Evolutionary conservation across 768 basidiomycete genomes (phyloP).

Genomic region (Phaffia australis): DNA sequence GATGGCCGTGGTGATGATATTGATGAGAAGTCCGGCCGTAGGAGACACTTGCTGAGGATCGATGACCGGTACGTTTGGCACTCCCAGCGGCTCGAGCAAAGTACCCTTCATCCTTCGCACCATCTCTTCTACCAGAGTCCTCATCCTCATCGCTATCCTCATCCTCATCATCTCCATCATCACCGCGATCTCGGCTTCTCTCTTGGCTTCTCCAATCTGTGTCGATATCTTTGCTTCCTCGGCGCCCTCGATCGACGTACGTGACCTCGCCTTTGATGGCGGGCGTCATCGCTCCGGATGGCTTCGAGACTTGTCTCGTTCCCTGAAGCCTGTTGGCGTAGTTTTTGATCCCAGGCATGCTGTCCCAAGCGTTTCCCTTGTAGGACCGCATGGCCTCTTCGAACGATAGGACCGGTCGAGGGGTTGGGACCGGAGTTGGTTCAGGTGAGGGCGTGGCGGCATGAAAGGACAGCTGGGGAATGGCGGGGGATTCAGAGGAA

Average conservation of each 20-base stretch:
- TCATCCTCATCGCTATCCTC: slow-evolving; percentile 20
- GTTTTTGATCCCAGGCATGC: slow-evolving; percentile 62
- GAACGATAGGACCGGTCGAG: slow-evolving; percentile 30
- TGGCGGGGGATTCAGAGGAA: not conserved
- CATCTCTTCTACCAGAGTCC: not conserved
- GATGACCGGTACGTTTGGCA: not conserved
- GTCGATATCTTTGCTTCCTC: slow-evolving; percentile 27
- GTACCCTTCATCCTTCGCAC: slow-evolving; percentile 5
- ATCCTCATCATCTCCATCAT: slow-evolving; percentile 50
- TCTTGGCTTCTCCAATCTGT: slow-evolving; percentile 42
- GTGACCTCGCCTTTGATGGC: slow-evolving; percentile 13
- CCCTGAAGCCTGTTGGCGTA: slow-evolving; percentile 46
- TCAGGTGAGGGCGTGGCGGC: slow-evolving; percentile 17
- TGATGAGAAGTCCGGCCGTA: not conserved
- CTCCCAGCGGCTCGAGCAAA: slow-evolving; percentile 1
- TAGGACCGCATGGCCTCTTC: slow-evolving; percentile 36
- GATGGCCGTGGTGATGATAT: not conserved
- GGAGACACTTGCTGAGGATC: not conserved
- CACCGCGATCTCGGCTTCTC: slow-evolving; percentile 67
- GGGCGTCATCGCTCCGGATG: slow-evolving; percentile 25
- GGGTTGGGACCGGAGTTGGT: slow-evolving; percentile 12
- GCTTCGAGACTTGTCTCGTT: not conserved
- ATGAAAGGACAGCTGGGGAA: too few relatives aligned
- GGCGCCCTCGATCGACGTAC: slow-evolving; percentile 24
- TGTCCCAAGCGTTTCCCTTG: slow-evolving; percentile 78